Percentiles rank a stretch among this genome's conserved stretches.
Evolutionary conservation across 2,329 filamentous ascomycete genomes (phyloP).

Genomic region (Paracoccidioides brasiliensis): DNA sequence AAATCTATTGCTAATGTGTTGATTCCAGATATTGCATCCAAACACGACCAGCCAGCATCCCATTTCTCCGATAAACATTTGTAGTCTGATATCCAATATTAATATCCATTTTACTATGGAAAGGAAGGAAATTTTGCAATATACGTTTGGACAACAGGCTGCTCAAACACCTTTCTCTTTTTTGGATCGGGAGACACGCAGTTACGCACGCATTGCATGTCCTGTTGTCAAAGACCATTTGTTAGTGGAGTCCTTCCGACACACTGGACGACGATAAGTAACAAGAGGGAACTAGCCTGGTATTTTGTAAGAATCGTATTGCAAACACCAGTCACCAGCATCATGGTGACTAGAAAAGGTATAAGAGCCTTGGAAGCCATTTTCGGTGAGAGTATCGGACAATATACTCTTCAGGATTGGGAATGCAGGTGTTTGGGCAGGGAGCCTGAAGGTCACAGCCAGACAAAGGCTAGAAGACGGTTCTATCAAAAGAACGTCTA

Average conservation of each 20-base stretch:
- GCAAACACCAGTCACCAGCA: constrained; percentile 90
- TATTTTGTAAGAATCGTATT: constrained; percentile 97
- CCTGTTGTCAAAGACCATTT: constrained; percentile 31
- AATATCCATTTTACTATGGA: background rate
- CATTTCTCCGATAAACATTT: constrained; percentile 97
- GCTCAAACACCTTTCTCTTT: constrained; percentile 66
- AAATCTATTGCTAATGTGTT: constrained; percentile 32
- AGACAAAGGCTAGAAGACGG: too few relatives aligned
- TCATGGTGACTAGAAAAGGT: constrained; percentile 83
- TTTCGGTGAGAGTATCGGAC: constrained; percentile 8
- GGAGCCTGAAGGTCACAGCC: too few relatives aligned
- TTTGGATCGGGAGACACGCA: constrained; percentile 59
- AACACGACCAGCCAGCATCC: constrained; percentile 90
- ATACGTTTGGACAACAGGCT: constrained; percentile 84
- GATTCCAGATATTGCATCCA: constrained; percentile 51
- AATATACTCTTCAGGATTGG: background rate
- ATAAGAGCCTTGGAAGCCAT: constrained; percentile 65
- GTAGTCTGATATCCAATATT: constrained; percentile 37
- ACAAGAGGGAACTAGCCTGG: constrained; percentile 46
- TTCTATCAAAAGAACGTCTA: too few relatives aligned
- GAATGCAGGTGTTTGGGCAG: background rate
- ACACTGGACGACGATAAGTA: background rate
- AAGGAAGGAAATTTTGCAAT: constrained; percentile 9
- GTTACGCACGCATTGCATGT: constrained; percentile 92
- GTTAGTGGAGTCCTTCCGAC: background rate